Conservation (phyloP, 345 rosid genomes). For the Citrus australasica region DNA sequence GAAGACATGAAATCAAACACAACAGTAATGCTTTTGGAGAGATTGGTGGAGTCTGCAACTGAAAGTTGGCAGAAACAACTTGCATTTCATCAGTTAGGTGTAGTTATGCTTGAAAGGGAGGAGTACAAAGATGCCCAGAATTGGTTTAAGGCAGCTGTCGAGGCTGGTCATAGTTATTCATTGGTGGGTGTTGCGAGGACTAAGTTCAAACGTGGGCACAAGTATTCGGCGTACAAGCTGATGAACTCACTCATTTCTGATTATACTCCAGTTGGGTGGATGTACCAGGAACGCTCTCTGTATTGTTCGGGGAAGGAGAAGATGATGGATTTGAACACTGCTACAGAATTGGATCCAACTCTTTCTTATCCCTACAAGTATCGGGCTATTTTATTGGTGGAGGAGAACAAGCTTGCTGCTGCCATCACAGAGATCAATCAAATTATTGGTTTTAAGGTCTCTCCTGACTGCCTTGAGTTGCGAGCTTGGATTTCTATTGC, state of each 20-base stretch:
- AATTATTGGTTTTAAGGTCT: constrained; percentile 70
- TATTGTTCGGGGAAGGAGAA: constrained; percentile 79
- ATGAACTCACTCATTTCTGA: constrained; percentile 62
- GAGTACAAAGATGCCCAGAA: constrained; percentile 87
- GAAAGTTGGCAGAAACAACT: constrained; percentile 83
- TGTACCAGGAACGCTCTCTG: constrained; percentile 86
- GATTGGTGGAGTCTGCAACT: constrained; percentile 63
- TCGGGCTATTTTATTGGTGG: constrained; percentile 66
- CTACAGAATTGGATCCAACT: constrained; percentile 84
- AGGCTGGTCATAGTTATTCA: constrained; percentile 73
- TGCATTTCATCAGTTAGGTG: constrained; percentile 80
- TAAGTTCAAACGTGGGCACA: constrained; percentile 84
- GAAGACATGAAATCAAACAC: constrained; percentile 83
- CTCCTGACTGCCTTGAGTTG: constrained; percentile 86
- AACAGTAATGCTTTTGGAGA: constrained; percentile 84
- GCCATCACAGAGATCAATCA: constrained; percentile 78
- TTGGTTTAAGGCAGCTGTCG: constrained; percentile 72
- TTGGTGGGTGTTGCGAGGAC: constrained; percentile 81
- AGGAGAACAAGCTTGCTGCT: constrained; percentile 61
- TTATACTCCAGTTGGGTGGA: constrained; percentile 75
- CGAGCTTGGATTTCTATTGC: constrained; percentile 85
- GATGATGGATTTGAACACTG: constrained; percentile 57
- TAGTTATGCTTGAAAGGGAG: constrained; percentile 82
- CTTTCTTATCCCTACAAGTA: constrained; percentile 85
- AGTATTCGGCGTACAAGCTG: constrained; percentile 78